Conservation (phyloP, 352 stramenopile species). For the Phytophthora quininea region DNA sequence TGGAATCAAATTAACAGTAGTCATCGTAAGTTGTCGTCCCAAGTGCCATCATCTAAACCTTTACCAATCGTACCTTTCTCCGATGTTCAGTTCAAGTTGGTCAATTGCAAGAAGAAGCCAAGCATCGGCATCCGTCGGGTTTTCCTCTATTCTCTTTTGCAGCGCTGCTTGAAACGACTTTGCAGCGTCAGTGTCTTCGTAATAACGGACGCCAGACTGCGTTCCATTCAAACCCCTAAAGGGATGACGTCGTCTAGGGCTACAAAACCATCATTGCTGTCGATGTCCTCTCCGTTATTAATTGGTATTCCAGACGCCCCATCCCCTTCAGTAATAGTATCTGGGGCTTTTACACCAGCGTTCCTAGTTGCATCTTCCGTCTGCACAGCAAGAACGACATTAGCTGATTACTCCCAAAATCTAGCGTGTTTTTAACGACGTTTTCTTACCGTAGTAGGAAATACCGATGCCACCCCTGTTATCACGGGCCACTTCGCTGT, state of each 20-base stretch:
- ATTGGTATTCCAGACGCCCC: no score
- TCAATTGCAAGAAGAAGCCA: conserved; percentile 61
- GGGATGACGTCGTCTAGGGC: neutral
- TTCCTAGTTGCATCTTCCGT: no score
- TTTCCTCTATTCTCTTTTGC: conserved; percentile 35
- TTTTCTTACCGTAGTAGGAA: conserved; percentile 20
- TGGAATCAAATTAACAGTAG: no score
- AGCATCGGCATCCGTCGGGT: conserved; percentile 37
- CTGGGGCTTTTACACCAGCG: no score
- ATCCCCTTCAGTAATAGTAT: no score
- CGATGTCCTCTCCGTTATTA: neutral
- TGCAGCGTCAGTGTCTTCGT: conserved; percentile 23
- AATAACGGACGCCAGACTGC: conserved; percentile 40
- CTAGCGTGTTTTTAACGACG: no score
- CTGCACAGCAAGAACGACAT: no score
- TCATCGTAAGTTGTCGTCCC: no score
- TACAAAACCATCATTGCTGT: conserved; percentile 8
- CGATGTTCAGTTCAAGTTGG: conserved; percentile 52
- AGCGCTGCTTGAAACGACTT: conserved; percentile 26
- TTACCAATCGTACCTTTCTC: conserved; percentile 32
- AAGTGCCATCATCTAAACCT: no score
- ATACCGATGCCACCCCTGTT: neutral
- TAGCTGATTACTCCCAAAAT: no score
- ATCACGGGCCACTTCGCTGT: conserved; percentile 57
- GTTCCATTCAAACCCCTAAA: neutral